Percentiles rank a stretch among this genome's conserved stretches.
These are phyloP conservation scores for Coffea canephora DNA, from an alignment of 257 asterid genomes.

Conservation along the genomic window DNA sequence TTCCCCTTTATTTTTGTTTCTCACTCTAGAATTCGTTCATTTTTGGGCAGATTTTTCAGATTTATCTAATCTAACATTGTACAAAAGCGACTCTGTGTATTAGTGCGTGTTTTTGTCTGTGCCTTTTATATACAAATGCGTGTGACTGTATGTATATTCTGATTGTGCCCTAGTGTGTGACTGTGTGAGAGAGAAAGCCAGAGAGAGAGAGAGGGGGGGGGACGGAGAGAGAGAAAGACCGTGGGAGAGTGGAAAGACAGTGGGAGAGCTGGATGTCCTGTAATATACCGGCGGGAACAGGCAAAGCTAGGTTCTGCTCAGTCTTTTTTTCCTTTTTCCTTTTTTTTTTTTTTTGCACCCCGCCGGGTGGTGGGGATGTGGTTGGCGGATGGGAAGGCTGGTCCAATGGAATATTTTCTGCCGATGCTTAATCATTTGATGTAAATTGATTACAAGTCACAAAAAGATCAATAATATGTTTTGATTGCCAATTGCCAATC, in stretches of 20 bases:
- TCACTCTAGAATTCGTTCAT: slow-evolving; percentile 23
- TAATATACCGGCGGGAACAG: slow-evolving; percentile 22
- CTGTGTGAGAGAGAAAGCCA: slow-evolving; percentile 15
- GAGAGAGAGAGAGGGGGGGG: too few species aligned
- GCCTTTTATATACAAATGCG: background rate
- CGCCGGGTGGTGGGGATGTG: too few species aligned
- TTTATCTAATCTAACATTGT: slow-evolving; percentile 7
- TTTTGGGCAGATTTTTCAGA: slow-evolving; percentile 9
- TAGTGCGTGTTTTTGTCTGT: background rate
- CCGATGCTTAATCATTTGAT: background rate
- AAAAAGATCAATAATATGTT: too few species aligned
- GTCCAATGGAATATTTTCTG: background rate
- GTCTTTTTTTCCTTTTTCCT: background rate
- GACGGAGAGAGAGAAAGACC: background rate
- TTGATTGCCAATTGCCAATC: background rate
- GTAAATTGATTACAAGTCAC: background rate
- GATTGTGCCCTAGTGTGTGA: slow-evolving; percentile 4
- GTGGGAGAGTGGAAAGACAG: background rate
- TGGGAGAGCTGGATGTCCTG: background rate
- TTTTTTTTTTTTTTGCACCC: background rate
- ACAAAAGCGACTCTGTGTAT: background rate
- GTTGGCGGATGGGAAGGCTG: background rate
- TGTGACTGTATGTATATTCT: background rate
- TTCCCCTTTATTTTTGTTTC: slow-evolving; percentile 28
- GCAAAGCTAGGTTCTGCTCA: background rate